Conservation (phyloP, 164 flowering plant genomes). For the Umbellularia californica region DNA sequence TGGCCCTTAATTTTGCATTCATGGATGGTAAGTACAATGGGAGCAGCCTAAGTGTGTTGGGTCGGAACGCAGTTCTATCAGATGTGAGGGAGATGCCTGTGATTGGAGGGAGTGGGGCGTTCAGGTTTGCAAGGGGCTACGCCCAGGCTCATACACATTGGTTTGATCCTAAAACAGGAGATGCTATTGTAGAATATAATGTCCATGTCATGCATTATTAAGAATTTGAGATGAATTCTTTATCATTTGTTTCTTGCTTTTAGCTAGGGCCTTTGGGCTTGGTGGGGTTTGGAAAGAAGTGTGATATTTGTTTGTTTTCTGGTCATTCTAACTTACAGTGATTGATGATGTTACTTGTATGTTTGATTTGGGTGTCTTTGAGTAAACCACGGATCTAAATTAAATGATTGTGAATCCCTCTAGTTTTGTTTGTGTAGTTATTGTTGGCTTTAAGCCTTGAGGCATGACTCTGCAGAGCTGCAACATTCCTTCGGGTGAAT, state of each 20-base stretch:
- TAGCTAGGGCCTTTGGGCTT: neutral
- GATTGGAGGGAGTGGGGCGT: constrained; percentile 45
- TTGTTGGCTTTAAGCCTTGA: no score
- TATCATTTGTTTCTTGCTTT: no score
- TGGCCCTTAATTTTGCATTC: constrained; percentile 42
- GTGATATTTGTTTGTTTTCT: no score
- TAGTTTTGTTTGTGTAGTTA: no score
- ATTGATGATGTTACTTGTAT: no score
- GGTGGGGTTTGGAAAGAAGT: no score
- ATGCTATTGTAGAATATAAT: constrained; percentile 44
- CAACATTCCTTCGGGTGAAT: no score
- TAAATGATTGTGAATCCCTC: no score
- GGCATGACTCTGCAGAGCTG: no score
- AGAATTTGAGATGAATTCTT: neutral
- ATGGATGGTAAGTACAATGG: constrained; percentile 40
- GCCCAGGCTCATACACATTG: constrained; percentile 27
- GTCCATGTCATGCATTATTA: constrained; percentile 38
- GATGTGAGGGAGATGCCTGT: constrained; percentile 39
- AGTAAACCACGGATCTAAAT: no score
- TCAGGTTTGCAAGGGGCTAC: constrained; percentile 40
- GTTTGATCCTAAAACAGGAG: constrained; percentile 18
- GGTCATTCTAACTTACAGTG: no score
- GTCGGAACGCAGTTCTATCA: constrained; percentile 29
- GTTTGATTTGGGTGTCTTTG: no score
- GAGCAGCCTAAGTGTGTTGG: constrained; percentile 39